phyloP scores from a whole-genome alignment of 306 rosid species.

The Rosa persica region DNA sequence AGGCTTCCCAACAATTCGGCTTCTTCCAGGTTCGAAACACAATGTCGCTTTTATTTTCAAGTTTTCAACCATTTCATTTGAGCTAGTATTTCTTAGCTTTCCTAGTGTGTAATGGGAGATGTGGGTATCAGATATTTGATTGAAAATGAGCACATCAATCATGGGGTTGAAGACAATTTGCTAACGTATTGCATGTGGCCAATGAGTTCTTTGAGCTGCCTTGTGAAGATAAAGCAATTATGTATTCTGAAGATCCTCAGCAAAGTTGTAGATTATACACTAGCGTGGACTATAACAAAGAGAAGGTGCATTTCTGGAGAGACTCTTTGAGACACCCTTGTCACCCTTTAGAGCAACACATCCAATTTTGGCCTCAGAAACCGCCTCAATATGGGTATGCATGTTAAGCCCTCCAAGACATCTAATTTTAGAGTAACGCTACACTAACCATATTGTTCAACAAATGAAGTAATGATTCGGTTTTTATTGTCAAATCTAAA shows the following conservation, averaged over 20 bases:
- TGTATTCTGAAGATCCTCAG: slow-evolving; percentile 24
- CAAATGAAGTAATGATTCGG: no score
- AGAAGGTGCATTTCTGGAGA: slow-evolving; percentile 24
- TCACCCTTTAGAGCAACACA: slow-evolving; percentile 26
- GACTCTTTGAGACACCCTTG: slow-evolving; percentile 13
- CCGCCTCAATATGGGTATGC: slow-evolving; percentile 13
- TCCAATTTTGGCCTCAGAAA: slow-evolving; percentile 18
- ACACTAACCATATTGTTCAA: no score
- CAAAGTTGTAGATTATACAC: slow-evolving; percentile 20
- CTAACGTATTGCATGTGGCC: slow-evolving; percentile 2
- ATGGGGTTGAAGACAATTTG: slow-evolving; percentile 5
- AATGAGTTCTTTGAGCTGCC: slow-evolving; percentile 23
- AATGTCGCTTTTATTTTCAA: no score
- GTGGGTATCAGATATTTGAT: no score
- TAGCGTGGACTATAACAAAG: slow-evolving; percentile 13
- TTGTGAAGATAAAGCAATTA: slow-evolving; percentile 18
- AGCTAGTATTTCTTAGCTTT: neutral
- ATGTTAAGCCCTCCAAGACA: neutral
- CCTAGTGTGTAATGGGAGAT: neutral
- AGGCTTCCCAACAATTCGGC: neutral
- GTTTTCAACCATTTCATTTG: no score
- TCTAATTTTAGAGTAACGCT: neutral
- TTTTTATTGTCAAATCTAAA: no score
- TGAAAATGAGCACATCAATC: slow-evolving; percentile 19
- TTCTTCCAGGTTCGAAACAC: neutral